phyloP scores from a whole-genome alignment of 2,329 filamentous ascomycete genomes.

The Epichloe sp. region DNA sequence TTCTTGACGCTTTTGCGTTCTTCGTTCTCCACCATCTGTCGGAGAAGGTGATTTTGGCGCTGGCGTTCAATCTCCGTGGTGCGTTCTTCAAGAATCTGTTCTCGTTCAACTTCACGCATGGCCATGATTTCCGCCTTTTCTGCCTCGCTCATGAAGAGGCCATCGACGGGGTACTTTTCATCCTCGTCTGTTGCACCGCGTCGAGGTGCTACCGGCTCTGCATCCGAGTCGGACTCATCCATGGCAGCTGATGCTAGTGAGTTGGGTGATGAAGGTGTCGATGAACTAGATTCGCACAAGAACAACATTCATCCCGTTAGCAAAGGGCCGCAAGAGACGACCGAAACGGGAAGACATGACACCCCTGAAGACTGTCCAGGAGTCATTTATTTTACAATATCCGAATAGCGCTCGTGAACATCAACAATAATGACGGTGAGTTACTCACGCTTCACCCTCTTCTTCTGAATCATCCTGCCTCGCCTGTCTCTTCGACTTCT shows the following conservation, averaged over 20 bases:
- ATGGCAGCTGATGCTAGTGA: constrained; percentile 76
- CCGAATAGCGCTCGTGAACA: background rate
- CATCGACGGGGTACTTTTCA: constrained; percentile 73
- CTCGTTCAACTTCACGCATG: constrained; percentile 82
- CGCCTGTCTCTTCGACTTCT: constrained; percentile 37
- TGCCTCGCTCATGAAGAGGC: constrained; percentile 60
- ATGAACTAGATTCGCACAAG: constrained; percentile 40
- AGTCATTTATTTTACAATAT: background rate
- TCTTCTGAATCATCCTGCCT: constrained; percentile 40
- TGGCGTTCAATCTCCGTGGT: constrained; percentile 70
- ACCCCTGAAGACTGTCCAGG: background rate
- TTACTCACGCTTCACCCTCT: constrained; percentile 40
- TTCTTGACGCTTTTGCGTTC: constrained; percentile 41
- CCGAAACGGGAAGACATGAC: background rate
- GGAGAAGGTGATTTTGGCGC: constrained; percentile 69
- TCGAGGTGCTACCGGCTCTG: constrained; percentile 26
- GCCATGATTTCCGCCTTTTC: constrained; percentile 71
- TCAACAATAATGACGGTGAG: background rate
- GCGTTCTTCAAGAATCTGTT: constrained; percentile 80
- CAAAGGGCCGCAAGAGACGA: background rate
- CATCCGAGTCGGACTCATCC: constrained; percentile 69
- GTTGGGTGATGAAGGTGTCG: constrained; percentile 52
- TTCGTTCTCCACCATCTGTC: constrained; percentile 59
- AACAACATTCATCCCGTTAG: constrained; percentile 3
- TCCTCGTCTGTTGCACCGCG: constrained; percentile 38